Evolutionary conservation across 1,284 basidiomycete genomes (phyloP).

Genomic region (Wallemia ichthyophaga): DNA sequence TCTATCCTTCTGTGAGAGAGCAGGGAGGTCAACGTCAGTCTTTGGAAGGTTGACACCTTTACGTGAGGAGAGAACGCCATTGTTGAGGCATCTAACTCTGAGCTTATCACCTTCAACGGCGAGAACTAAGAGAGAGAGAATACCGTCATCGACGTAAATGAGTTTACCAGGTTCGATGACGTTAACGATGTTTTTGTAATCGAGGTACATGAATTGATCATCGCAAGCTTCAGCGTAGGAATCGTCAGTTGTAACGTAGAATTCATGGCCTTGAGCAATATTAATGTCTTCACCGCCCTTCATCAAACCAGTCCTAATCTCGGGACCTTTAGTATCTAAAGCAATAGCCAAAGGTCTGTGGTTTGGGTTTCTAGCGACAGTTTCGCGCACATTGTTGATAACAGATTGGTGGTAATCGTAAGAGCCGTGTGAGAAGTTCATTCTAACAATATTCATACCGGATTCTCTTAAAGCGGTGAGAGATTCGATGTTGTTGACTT

Average conservation of each 20-base stretch:
- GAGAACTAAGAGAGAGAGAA: slow-evolving; percentile 75
- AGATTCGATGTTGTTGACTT: slow-evolving; percentile 65
- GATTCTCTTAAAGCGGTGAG: slow-evolving; percentile 48
- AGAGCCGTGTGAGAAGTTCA: slow-evolving; percentile 93
- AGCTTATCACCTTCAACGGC: slow-evolving; percentile 50
- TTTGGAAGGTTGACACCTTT: slow-evolving; percentile 99
- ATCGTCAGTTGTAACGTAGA: slow-evolving; percentile 61
- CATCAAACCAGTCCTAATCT: slow-evolving; percentile 93
- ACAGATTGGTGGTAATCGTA: slow-evolving; percentile 95
- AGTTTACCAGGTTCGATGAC: slow-evolving; percentile 84
- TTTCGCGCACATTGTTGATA: slow-evolving; percentile 74
- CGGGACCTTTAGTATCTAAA: slow-evolving; percentile 96
- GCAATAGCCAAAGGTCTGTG: slow-evolving; percentile 92
- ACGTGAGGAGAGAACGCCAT: slow-evolving; percentile 71
- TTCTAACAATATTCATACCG: slow-evolving; percentile 89
- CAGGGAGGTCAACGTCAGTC: slow-evolving; percentile 88
- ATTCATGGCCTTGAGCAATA: slow-evolving; percentile 75
- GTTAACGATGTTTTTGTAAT: slow-evolving; percentile 85
- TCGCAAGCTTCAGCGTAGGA: slow-evolving; percentile 51
- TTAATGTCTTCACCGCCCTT: slow-evolving; percentile 54
- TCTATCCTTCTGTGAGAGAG: slow-evolving; percentile 95
- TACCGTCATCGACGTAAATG: slow-evolving; percentile 88
- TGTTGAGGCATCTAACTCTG: slow-evolving; percentile 71
- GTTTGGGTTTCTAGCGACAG: slow-evolving; percentile 34
- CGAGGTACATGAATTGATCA: slow-evolving; percentile 57